A percentile compares a stretch with the other conserved stretches of the same genome.
These are phyloP conservation scores for Hypoxylon sp. DNA, from an alignment of 2,329 filamentous ascomycete species.

Conservation along the genomic window DNA sequence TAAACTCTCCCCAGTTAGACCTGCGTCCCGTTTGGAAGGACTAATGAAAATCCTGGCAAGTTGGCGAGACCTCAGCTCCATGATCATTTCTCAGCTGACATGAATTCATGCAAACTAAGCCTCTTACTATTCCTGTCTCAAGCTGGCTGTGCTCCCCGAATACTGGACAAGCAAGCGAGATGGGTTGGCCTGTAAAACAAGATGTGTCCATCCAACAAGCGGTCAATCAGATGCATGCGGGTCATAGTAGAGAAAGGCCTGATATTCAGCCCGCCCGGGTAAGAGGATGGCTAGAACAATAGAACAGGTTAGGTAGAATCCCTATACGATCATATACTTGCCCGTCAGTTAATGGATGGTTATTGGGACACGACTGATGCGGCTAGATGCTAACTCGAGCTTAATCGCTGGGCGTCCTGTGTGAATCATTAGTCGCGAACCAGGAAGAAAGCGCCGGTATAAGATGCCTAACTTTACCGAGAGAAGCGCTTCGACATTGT, in stretches of 20 bases:
- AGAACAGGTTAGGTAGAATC: neutral
- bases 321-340: neutral
- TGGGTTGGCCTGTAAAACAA: conserved; percentile 11
- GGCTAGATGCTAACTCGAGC: conserved; percentile 4
- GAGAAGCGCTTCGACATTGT: conserved; percentile 21
- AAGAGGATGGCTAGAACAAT: neutral
- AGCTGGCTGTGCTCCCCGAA: conserved; percentile 6
- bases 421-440: conserved; percentile 11
- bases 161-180: neutral
- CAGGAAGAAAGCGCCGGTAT: conserved; percentile 3
- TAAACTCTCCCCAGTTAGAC: conserved; percentile 10
- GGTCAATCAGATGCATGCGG: conserved; percentile 21
- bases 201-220: conserved; percentile 20
- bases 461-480: conserved; percentile 16
- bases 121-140: conserved; percentile 22
- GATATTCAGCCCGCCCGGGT: neutral
- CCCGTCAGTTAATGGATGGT: neutral
- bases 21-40: conserved; percentile 6
- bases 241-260: neutral
- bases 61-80: conserved; percentile 16
- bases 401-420: neutral
- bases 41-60: conserved; percentile 23
- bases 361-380: conserved; percentile 3
- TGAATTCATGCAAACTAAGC: conserved; percentile 23
- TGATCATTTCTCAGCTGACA: conserved; percentile 31